Conservation (phyloP, 2,329 filamentous ascomycete species). For the Cladosporium phlei region DNA sequence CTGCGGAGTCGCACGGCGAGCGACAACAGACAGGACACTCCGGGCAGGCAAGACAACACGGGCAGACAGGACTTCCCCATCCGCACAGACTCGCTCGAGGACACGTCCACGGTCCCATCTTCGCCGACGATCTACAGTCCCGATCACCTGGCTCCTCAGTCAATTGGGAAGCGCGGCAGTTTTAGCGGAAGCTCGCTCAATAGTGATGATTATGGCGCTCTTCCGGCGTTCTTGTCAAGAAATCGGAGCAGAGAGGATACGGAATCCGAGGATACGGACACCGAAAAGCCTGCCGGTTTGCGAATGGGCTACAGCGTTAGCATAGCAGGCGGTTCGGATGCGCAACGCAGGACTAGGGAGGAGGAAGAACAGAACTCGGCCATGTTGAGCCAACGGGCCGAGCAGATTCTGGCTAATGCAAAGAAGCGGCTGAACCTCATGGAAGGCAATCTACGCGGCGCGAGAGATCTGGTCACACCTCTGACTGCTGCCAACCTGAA, state of each 20-base stretch:
- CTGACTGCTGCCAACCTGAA: slow-evolving; percentile 36
- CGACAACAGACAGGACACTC: background rate
- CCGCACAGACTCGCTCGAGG: background rate
- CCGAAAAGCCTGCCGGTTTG: slow-evolving; percentile 26
- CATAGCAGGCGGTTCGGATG: slow-evolving; percentile 18
- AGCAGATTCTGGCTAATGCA: slow-evolving; percentile 87
- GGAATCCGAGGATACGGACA: slow-evolving; percentile 32
- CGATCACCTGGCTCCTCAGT: slow-evolving; percentile 23
- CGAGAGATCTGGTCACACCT: slow-evolving; percentile 48
- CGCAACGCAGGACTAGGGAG: slow-evolving; percentile 30
- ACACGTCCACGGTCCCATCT: slow-evolving; percentile 18
- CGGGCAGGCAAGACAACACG: slow-evolving; percentile 3
- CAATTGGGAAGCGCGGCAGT: slow-evolving; percentile 23
- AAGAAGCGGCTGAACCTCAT: slow-evolving; percentile 86
- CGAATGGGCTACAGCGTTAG: slow-evolving; percentile 8
- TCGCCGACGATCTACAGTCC: slow-evolving; percentile 30
- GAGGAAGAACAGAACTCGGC: slow-evolving; percentile 63
- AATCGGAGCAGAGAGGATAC: slow-evolving; percentile 19
- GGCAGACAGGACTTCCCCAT: slow-evolving; percentile 10
- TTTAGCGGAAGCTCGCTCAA: slow-evolving; percentile 37
- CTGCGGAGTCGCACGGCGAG: slow-evolving; percentile 27
- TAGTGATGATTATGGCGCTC: slow-evolving; percentile 42
- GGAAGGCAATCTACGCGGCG: slow-evolving; percentile 83
- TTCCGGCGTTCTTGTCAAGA: slow-evolving; percentile 31
- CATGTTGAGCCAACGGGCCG: slow-evolving; percentile 74